phyloP scores from a whole-genome alignment of 208 protist genomes.

The Trypanosoma platydactyli region DNA sequence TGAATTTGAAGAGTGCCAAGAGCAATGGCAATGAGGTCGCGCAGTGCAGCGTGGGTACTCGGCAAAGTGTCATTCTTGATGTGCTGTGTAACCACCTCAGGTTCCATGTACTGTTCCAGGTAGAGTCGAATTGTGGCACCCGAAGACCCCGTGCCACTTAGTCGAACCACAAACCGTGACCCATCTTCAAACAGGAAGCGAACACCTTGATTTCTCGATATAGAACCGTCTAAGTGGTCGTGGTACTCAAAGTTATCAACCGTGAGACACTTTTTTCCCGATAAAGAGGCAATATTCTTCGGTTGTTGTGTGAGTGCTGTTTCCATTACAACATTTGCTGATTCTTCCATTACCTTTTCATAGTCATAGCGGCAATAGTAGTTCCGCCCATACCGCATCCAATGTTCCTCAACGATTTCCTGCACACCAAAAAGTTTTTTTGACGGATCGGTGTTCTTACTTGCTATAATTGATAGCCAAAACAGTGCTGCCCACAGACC shows the following conservation, averaged over 20 bases:
- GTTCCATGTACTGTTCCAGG: slow-evolving; percentile 93
- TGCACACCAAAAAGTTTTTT: slow-evolving; percentile 78
- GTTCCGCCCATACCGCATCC: slow-evolving; percentile 95
- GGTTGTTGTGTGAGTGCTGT: slow-evolving; percentile 33
- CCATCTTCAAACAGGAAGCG: slow-evolving; percentile 95
- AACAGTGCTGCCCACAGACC: slow-evolving; percentile 97
- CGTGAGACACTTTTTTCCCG: slow-evolving; percentile 43
- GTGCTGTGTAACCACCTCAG: slow-evolving; percentile 44
- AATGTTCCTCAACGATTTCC: slow-evolving; percentile 94
- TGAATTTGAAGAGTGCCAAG: slow-evolving; percentile 83
- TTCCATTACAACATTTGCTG: slow-evolving; percentile 88
- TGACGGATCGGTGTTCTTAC: slow-evolving; percentile 33
- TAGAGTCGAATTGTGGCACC: slow-evolving; percentile 97
- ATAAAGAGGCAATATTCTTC: slow-evolving; percentile 44
- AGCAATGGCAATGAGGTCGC: slow-evolving; percentile 84
- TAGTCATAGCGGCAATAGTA: slow-evolving; percentile 98
- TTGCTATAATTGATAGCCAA: slow-evolving; percentile 96
- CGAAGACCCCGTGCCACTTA: slow-evolving; percentile 94
- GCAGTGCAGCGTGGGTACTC: slow-evolving; percentile 53
- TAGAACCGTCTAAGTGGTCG: slow-evolving; percentile 94
- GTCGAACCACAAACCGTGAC: slow-evolving; percentile 95
- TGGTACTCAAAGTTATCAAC: slow-evolving; percentile 96
- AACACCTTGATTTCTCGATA: slow-evolving; percentile 91
- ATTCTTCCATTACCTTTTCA: slow-evolving; percentile 90
- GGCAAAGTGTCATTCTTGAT: slow-evolving; percentile 48